These are phyloP conservation scores for Aristolochia contorta DNA, from an alignment of 164 flowering plant species.

Conservation along the genomic window DNA sequence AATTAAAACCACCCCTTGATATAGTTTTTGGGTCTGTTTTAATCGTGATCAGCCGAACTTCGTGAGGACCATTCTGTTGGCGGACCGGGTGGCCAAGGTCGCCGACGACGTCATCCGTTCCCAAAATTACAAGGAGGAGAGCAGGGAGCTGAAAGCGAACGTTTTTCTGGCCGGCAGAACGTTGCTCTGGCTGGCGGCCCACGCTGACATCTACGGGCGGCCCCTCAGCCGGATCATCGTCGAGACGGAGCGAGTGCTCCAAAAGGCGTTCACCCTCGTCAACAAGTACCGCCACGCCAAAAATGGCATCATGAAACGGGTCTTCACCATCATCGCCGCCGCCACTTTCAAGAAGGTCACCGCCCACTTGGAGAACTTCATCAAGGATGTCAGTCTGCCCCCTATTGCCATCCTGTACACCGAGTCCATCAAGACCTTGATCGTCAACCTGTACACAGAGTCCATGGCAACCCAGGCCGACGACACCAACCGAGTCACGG, in stretches of 20 bases:
- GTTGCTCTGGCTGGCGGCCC: conserved; percentile 73
- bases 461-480: conserved; percentile 47
- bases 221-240: conserved; percentile 79
- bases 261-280: conserved; percentile 51
- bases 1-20: too few relatives aligned
- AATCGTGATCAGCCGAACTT: conserved; percentile 60
- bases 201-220: conserved; percentile 71
- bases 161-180: too few relatives aligned
- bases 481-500: conserved; percentile 61
- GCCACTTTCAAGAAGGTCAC: too few relatives aligned
- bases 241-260: conserved; percentile 77
- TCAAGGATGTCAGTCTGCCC: too few relatives aligned
- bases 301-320: conserved; percentile 42
- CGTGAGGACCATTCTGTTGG: conserved; percentile 61
- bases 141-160: conserved; percentile 53
- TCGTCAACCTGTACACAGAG: conserved; percentile 54
- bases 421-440: conserved; percentile 74
- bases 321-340: too few relatives aligned
- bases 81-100: conserved; percentile 51
- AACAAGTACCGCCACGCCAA: conserved; percentile 55
- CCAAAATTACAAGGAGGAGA: conserved; percentile 46
- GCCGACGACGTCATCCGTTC: conserved; percentile 50
- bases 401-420: too few relatives aligned
- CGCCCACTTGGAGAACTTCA: too few relatives aligned
- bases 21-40: too few relatives aligned